These are phyloP conservation scores for Dendrobium catenatum DNA, from an alignment of 106 monocot genomes.

Conservation along the genomic window DNA sequence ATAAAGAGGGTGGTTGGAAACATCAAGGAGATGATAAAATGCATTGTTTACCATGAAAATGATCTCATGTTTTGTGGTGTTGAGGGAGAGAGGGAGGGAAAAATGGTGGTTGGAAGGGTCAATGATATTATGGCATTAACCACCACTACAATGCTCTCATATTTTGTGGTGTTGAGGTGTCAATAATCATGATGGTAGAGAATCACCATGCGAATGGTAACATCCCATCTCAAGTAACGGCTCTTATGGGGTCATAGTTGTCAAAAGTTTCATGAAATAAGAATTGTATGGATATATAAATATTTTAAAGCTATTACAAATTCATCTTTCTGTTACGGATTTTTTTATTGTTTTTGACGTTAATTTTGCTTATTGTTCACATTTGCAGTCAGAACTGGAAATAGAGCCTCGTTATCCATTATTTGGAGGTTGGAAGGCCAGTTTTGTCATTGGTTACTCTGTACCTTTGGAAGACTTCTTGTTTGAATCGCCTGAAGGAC, in stretches of 20 bases:
- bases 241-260: background rate
- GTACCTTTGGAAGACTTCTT: slow-evolving; percentile 74
- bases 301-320: background rate
- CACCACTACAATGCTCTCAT: background rate
- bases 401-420: slow-evolving; percentile 89
- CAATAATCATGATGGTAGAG: no score
- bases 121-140: background rate
- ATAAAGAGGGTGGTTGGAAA: no score
- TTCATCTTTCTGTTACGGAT: background rate
- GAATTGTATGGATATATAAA: background rate
- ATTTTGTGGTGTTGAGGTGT: background rate
- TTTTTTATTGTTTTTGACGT: background rate
- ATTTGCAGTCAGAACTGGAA: slow-evolving; percentile 79
- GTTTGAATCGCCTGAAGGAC: slow-evolving; percentile 54
- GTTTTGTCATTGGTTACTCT: slow-evolving; percentile 57
- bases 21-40: no score
- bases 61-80: no score
- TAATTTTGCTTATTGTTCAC: background rate
- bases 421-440: slow-evolving; percentile 86
- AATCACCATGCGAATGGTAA: background rate
- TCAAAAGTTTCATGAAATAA: background rate
- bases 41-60: no score
- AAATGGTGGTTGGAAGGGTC: background rate
- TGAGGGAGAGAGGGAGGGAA: background rate
- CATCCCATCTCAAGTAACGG: background rate